Evolutionary conservation across 306 rosid species (phyloP).

Genomic region (Lathyrus sativus): DNA sequence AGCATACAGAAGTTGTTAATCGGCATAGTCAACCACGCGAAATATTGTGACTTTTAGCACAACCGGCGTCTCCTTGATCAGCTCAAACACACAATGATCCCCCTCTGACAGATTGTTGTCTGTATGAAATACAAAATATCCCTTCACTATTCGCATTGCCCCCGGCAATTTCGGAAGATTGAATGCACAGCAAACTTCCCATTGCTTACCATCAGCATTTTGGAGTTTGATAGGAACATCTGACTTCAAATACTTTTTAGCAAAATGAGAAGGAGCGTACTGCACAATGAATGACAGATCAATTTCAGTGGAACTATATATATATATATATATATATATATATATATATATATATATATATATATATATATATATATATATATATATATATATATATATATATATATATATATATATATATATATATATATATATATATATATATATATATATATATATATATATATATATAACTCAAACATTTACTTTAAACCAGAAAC

Average conservation of each 20-base stretch:
- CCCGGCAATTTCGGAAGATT: background rate
- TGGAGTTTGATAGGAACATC: background rate
- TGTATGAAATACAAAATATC: background rate
- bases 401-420: background rate
- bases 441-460: background rate
- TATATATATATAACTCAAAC: background rate
- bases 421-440: background rate
- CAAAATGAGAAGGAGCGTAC: constrained; percentile 38
- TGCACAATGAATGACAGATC: constrained; percentile 26
- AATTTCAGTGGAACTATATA: background rate
- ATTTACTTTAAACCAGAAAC: background rate
- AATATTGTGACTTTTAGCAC: constrained; percentile 35
- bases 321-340: background rate
- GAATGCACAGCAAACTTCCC: constrained; percentile 12
- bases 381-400: background rate
- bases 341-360: background rate
- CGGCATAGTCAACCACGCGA: background rate
- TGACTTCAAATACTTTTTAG: constrained; percentile 26
- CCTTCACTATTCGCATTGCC: constrained; percentile 1
- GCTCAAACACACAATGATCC: constrained; percentile 46
- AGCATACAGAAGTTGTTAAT: background rate
- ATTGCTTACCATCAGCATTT: constrained; percentile 16
- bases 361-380: background rate
- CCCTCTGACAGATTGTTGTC: constrained; percentile 26
- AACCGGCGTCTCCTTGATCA: constrained; percentile 25